Conservation (phyloP, 352 stramenopile species). For the Phytophthora fragariae region DNA sequence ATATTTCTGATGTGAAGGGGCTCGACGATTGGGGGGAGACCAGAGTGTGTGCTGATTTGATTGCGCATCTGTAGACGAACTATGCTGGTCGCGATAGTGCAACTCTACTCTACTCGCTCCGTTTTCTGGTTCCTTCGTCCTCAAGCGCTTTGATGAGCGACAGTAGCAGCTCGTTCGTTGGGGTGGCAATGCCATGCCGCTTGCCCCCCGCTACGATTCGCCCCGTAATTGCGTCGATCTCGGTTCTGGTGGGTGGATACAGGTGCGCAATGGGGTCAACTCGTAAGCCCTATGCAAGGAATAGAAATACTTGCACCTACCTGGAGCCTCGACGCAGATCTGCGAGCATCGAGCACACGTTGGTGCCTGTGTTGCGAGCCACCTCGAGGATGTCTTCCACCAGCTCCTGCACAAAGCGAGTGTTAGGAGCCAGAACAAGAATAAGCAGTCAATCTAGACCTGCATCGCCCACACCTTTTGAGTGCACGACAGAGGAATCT, state of each 20-base stretch:
- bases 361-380: slow-evolving; percentile 58
- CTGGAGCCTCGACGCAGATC: slow-evolving; percentile 70
- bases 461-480: slow-evolving; percentile 21
- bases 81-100: no score
- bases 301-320: slow-evolving; percentile 27
- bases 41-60: background rate
- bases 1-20: slow-evolving; percentile 21
- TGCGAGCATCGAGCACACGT: slow-evolving; percentile 80
- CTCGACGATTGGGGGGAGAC: slow-evolving; percentile 12
- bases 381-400: slow-evolving; percentile 62
- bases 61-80: slow-evolving; percentile 37
- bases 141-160: slow-evolving; percentile 72
- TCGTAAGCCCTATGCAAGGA: background rate
- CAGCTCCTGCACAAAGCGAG: slow-evolving; percentile 52
- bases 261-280: background rate
- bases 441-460: background rate
- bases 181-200: slow-evolving; percentile 61
- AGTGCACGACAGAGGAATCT: slow-evolving; percentile 51
- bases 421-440: background rate
- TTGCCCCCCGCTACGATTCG: slow-evolving; percentile 59
- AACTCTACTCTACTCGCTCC: background rate
- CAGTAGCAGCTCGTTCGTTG: slow-evolving; percentile 65
- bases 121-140: slow-evolving; percentile 23
- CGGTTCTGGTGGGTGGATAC: slow-evolving; percentile 47
- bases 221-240: slow-evolving; percentile 81